Base-by-base conservation (phyloP, 179 eudicot genomes). In the Spergularia azorica region DNA sequence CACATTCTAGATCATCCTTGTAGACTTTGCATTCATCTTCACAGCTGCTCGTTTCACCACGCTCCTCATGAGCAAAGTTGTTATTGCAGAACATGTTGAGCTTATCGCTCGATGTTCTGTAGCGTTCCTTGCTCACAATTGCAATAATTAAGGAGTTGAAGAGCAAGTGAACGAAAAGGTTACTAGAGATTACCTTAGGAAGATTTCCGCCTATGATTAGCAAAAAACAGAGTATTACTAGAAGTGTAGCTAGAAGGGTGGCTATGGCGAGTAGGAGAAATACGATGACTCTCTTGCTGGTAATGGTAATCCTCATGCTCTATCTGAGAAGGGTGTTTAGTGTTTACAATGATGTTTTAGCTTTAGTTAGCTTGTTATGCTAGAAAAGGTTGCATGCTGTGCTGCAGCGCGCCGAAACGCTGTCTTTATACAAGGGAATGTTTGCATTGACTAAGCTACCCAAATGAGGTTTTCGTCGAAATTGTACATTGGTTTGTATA, bases 1-100 rank as follows among this genome's bases (percentile, higher is more conserved):
- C 70, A 20, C 63, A 50, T 74, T 79, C 82, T 43, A 67, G 68
- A 50, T 79, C 70, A 51, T 14, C 69, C 21, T 13, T 32, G 50
- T 52, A 67, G 41, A 62, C 77, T 57, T 78, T 60, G 26, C 82
- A 63, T 11, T 79, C 83, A 48, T 81, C 84, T 2, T 85, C 69
- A 10, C 58, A 64, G 32, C 39, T 56, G 8, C 63, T 32, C 18
- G 11, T 75, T 68, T 56, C 79, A 70, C 15, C 73, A 57, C 11
- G 60, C 67, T 80, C 79, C 50, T 76, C 80, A 58, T 21, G 32
- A 21, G 65, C 63, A 39, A 67, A 59, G 3, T 39, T 39, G 18
- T 38, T 6, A 2, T 74, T 54, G 60, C 71, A 38, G 17, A 74
- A 67, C 67, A 12, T 17, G 20, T 72, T 51, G 32, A 72, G 70